A percentile compares a stretch with the other conserved stretches of the same genome.
Evolutionary conservation across 2,329 filamentous ascomycete species (phyloP).

Genomic region (Ophiocordyceps sinensis): DNA sequence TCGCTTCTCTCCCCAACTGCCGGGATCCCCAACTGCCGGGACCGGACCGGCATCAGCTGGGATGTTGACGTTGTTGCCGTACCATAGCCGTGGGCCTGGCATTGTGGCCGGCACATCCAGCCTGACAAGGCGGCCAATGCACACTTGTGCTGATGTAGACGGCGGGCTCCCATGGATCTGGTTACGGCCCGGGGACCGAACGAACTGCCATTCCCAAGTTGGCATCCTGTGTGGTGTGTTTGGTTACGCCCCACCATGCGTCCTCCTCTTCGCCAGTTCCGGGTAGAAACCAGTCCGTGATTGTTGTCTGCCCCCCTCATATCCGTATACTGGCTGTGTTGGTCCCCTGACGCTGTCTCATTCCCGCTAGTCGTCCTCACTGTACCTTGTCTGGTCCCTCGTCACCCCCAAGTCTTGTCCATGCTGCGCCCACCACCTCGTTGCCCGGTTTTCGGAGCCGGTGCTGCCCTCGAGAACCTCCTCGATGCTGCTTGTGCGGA

Average conservation of each 20-base stretch:
- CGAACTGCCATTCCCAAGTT: no score
- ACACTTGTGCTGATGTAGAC: no score
- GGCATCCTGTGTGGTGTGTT: no score
- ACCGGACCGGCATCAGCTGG: background rate
- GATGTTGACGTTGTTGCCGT: background rate
- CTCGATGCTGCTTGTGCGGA: conserved; percentile 90
- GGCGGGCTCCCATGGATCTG: no score
- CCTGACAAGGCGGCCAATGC: background rate
- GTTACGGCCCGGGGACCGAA: no score
- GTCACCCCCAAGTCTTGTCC: conserved; percentile 68
- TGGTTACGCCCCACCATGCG: no score
- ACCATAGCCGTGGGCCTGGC: background rate
- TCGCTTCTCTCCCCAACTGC: background rate
- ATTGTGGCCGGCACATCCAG: background rate
- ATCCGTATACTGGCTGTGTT: background rate
- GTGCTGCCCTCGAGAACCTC: conserved; percentile 85
- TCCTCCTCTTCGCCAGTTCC: no score
- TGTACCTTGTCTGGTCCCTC: conserved; percentile 67
- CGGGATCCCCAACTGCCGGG: background rate
- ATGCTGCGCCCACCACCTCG: conserved; percentile 78
- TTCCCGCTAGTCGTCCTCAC: conserved; percentile 14
- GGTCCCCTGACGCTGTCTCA: background rate
- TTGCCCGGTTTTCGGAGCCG: conserved; percentile 52
- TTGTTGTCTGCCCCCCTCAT: no score
- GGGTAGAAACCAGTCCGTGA: no score